phyloP scores from a whole-genome alignment of 2,329 filamentous ascomycete genomes.

The Aspergillus quadrilineatus region DNA sequence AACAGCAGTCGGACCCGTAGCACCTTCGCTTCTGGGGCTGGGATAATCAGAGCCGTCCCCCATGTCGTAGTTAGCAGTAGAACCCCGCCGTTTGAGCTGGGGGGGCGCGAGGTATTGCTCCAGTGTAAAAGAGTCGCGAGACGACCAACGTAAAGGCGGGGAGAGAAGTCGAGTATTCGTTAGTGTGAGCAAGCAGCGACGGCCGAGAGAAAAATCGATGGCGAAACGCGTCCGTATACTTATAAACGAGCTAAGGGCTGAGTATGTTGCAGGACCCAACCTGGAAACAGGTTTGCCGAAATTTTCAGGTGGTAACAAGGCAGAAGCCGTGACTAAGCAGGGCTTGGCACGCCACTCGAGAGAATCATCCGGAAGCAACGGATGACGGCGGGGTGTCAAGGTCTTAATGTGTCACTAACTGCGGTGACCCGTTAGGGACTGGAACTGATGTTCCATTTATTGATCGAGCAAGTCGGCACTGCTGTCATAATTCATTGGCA shows the following conservation, averaged over 20 bases:
- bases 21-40: conserved; percentile 45
- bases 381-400: background rate
- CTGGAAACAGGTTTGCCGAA: conserved; percentile 25
- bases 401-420: background rate
- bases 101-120: conserved; percentile 17
- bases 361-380: conserved; percentile 9
- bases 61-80: conserved; percentile 34
- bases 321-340: conserved; percentile 27
- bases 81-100: conserved; percentile 32
- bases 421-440: background rate
- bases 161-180: background rate
- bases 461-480: background rate
- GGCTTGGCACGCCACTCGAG: conserved; percentile 23
- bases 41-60: conserved; percentile 45
- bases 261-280: conserved; percentile 2
- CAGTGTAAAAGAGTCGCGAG: conserved; percentile 7
- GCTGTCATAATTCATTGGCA: conserved; percentile 1
- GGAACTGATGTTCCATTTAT: background rate
- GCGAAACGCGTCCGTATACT: conserved; percentile 12
- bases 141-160: background rate
- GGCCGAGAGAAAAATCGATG: background rate
- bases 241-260: conserved; percentile 9
- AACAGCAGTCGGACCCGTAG: conserved; percentile 34
- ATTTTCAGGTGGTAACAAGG: conserved; percentile 31
- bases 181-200: background rate